Evolutionary conservation across 352 stramenopile genomes (phyloP).

Genomic region (Phytopythium delawarense): DNA sequence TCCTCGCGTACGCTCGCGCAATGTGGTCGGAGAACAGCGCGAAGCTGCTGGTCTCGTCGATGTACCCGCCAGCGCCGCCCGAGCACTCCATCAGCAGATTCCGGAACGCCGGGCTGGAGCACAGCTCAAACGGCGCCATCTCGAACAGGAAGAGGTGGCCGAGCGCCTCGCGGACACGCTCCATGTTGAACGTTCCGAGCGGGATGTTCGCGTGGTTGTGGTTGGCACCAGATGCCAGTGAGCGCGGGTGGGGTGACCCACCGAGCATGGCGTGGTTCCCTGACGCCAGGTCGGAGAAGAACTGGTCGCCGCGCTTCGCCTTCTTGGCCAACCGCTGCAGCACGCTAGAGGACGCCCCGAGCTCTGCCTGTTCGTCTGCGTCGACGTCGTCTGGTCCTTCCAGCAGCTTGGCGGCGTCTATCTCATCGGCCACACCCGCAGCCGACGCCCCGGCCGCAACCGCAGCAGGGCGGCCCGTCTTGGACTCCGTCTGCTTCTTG

Average conservation of each 20-base stretch:
- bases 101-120: conserved; percentile 48
- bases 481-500: conserved; percentile 41
- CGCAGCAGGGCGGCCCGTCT: not conserved
- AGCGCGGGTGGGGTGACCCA: not conserved
- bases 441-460: not conserved
- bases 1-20: conserved; percentile 38
- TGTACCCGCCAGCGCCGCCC: conserved; percentile 20
- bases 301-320: conserved; percentile 28
- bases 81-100: conserved; percentile 58
- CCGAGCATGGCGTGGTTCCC: not conserved
- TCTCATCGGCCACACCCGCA: not conserved
- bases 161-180: conserved; percentile 58
- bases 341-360: not conserved
- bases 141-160: conserved; percentile 62
- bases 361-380: conserved; percentile 8
- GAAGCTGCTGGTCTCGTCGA: conserved; percentile 39
- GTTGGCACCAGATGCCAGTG: not conserved
- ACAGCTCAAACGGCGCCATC: conserved; percentile 67
- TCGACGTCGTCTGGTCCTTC: conserved; percentile 11
- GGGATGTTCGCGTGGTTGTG: not conserved
- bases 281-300: conserved; percentile 27
- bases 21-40: conserved; percentile 44
- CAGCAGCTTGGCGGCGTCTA: conserved; percentile 22
- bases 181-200: conserved; percentile 27
- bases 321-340: conserved; percentile 29